Evolutionary conservation across 805 yeast genomes (phyloP).

Genomic region (Groenewaldozyma tartarivorans): DNA sequence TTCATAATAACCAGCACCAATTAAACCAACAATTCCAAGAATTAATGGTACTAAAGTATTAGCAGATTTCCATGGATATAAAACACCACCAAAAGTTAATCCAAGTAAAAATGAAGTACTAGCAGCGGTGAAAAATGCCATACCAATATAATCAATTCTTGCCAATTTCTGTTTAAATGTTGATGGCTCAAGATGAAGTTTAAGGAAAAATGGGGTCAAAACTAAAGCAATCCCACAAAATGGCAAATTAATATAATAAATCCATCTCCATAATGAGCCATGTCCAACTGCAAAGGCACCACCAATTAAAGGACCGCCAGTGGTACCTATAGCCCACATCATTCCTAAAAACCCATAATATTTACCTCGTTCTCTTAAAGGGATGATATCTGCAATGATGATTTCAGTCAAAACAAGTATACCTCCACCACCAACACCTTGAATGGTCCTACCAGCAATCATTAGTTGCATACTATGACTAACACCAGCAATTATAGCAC

Average conservation of each 20-base stretch:
- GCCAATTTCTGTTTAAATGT: conserved; percentile 30
- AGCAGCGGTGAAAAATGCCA: conserved; percentile 34
- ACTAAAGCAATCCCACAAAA: conserved; percentile 45
- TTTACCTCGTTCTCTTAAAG: conserved; percentile 44
- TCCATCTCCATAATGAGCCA: conserved; percentile 61
- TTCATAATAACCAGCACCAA: conserved; percentile 28
- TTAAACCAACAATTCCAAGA: conserved; percentile 30
- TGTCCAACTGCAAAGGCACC: conserved; percentile 48
- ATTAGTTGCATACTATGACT: conserved; percentile 48
- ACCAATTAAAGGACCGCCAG: conserved; percentile 52
- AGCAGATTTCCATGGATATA: conserved; percentile 46
- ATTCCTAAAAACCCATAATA: conserved; percentile 38
- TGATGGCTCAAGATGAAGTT: conserved; percentile 41
- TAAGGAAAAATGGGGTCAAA: conserved; percentile 32
- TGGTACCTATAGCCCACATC: conserved; percentile 24
- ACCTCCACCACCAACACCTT: conserved; percentile 51
- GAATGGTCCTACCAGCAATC: conserved; percentile 56
- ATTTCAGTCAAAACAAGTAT: conserved; percentile 43
- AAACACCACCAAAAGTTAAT: conserved; percentile 45
- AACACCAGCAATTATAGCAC: conserved; percentile 50
- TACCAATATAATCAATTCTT: conserved; percentile 43
- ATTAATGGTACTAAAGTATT: conserved; percentile 41
- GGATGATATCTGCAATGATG: conserved; percentile 44
- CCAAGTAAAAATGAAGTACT: conserved; percentile 39
- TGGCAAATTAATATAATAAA: conserved; percentile 62